Base-by-base conservation (phyloP, 371 early-diverging fungal species). In the Blastocladiella emersonii region DNA sequence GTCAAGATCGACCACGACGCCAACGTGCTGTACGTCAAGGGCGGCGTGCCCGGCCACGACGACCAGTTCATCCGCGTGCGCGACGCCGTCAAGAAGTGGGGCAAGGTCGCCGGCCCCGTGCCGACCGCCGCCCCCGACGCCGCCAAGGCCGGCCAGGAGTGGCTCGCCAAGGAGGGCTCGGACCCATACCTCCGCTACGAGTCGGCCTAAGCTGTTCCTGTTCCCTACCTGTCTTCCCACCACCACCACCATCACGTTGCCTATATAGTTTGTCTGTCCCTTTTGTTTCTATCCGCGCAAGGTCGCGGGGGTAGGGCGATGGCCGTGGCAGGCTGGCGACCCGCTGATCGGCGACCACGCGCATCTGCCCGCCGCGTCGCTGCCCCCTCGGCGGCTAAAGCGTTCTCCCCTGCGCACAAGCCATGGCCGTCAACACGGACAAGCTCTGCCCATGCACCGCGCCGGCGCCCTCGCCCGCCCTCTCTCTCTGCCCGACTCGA, bases 1-100 rank as follows among this genome's bases (percentile, higher is more conserved):
- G 72, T 95, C 70, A 95, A 94, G 75, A 81, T 97, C 59, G 97
- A 97, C 71, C 82, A 85, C 34, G 82, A 65, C 17, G 70, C 88
- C 64, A 90, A 94, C 74, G 74, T 91, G 51, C 65, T 96, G 56
- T 93, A 86, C 75, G 88, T 97, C 55, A 91, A 90, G 73, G 98
- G 98, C 19, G 74, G 82, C 41, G 87, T 96, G 10, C 96, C 98
- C 23, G 97, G 98, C 6, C 79, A 82, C 51, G 88, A 91, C 65
- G 85, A 88, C 63, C 85, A 85, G 68, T 88, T 78, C 72, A 84
- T 97, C 62, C 81, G 83, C 68, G 78, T 97, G 21, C 80, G 78
- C 65, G 98, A 97, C 74, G 87, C 95, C 25, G 77, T 92, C 69
- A 87, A 87, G 72, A 84, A 88, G 62, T 72, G 69, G 69, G 39